Evolutionary conservation across 2,329 filamentous ascomycete genomes (phyloP).

Genomic region (Elsinoe batatas): DNA sequence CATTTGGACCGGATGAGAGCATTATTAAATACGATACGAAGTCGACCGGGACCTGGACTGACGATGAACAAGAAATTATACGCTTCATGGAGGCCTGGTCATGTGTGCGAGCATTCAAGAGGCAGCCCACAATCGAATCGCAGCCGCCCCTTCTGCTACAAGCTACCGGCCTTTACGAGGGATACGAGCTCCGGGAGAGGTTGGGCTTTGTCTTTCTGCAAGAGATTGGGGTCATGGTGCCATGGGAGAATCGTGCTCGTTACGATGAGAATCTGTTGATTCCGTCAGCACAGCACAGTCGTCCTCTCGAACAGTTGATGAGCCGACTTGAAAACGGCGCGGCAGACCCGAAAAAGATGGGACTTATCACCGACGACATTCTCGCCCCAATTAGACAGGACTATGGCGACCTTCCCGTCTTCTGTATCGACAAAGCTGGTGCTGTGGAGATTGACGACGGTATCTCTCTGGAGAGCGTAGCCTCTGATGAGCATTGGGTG

Average conservation of each 20-base stretch:
- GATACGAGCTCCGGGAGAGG: conserved; percentile 37
- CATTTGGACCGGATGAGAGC: conserved; percentile 19
- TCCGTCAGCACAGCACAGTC: conserved; percentile 37
- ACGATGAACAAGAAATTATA: conserved; percentile 48
- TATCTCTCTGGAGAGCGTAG: conserved; percentile 53
- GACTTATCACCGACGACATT: conserved; percentile 32
- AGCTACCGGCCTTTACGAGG: conserved; percentile 51
- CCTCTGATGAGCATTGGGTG: conserved; percentile 53
- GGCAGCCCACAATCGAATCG: conserved; percentile 46
- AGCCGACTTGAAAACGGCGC: conserved; percentile 23
- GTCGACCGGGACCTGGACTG: conserved; percentile 35
- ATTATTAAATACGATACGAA: conserved; percentile 19
- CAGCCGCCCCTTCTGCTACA: conserved; percentile 57
- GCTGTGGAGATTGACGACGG: conserved; percentile 72
- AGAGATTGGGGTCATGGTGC: conserved; percentile 60
- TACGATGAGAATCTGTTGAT: conserved; percentile 49
- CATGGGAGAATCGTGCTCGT: conserved; percentile 58
- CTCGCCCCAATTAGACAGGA: conserved; percentile 50
- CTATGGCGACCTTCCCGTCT: conserved; percentile 52
- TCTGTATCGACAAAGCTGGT: conserved; percentile 59
- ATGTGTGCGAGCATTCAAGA: conserved; percentile 45
- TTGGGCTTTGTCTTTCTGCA: conserved; percentile 60
- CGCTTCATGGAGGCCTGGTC: conserved; percentile 62
- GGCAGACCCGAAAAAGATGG: conserved; percentile 27
- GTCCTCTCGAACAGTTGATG: conserved; percentile 35